These are phyloP conservation scores for Solanum okadae DNA, from an alignment of 257 asterid species.

Conservation along the genomic window DNA sequence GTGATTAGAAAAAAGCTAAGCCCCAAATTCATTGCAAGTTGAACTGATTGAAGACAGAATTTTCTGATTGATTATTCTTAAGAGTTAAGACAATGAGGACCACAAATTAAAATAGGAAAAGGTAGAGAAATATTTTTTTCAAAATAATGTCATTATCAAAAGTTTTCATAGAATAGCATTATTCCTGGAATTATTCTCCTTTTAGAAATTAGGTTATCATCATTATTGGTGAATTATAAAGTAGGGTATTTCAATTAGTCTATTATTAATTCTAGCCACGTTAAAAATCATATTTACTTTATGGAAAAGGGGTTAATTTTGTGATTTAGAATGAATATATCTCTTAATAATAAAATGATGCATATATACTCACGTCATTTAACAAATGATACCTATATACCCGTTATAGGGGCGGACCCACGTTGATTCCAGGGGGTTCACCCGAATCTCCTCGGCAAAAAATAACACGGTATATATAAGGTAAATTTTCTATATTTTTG, in stretches of 20 bases:
- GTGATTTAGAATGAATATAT: rapidly evolving
- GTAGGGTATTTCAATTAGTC: not conserved
- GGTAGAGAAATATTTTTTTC: not conserved
- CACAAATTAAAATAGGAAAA: not conserved
- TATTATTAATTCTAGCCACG: not conserved
- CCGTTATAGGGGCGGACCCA: too few relatives aligned
- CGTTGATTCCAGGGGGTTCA: too few relatives aligned
- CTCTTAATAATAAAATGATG: too few relatives aligned
- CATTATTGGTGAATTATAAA: not conserved
- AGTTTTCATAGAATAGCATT: not conserved
- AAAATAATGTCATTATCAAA: not conserved
- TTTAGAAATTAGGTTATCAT: not conserved
- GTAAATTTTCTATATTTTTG: too few relatives aligned
- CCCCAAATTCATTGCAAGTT: not conserved
- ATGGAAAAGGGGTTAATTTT: not conserved
- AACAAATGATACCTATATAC: not conserved
- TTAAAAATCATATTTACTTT: not conserved
- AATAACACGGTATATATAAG: too few relatives aligned
- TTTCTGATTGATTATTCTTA: not conserved
- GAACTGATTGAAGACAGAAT: not conserved
- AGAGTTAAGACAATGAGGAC: not conserved
- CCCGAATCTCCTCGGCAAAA: too few relatives aligned
- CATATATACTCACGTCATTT: too few relatives aligned
- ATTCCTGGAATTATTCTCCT: not conserved
- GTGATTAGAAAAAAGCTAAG: not conserved